phyloP scores from a whole-genome alignment of 208 protist genomes.

The Trypanosoma cruzi region DNA sequence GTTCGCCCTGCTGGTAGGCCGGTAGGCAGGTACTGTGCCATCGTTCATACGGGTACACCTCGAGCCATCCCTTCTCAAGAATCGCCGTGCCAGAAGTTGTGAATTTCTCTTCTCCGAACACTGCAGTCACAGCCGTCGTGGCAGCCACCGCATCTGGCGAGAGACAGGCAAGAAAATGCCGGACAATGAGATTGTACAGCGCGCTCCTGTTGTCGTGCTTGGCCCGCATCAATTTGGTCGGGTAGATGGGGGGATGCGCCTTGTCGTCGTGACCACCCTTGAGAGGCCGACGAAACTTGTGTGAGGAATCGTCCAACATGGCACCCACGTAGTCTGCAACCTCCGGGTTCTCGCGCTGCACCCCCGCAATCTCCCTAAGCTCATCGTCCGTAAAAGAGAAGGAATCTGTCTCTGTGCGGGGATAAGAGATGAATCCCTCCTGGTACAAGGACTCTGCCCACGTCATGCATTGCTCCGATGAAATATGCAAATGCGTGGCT shows the following conservation, averaged over 20 bases:
- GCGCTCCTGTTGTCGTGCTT: constrained; percentile 49
- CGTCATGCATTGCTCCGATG: constrained; percentile 95
- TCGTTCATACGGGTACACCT: constrained; percentile 91
- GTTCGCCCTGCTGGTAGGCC: constrained; percentile 87
- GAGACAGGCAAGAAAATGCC: constrained; percentile 98
- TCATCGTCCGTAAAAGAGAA: constrained; percentile 91
- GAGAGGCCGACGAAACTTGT: constrained; percentile 91
- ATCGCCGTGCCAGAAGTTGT: constrained; percentile 90
- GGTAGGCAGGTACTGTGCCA: constrained; percentile 94
- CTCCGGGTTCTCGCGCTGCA: constrained; percentile 65
- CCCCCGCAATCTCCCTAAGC: constrained; percentile 76
- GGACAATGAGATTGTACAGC: constrained; percentile 96
- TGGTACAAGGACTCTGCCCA: constrained; percentile 94
- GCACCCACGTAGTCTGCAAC: constrained; percentile 55
- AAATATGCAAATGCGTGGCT: constrained; percentile 92
- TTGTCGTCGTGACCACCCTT: constrained; percentile 96
- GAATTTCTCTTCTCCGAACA: constrained; percentile 88
- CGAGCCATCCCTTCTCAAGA: constrained; percentile 93
- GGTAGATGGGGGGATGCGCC: constrained; percentile 99
- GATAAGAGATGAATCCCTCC: constrained; percentile 95
- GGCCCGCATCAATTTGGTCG: constrained; percentile 77
- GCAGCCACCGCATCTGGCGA: constrained; percentile 91
- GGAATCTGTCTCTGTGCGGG: constrained; percentile 97
- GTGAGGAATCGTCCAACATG: constrained; percentile 51
- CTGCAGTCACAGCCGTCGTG: constrained; percentile 83